A percentile compares a stretch with the other conserved stretches of the same genome.
Evolutionary conservation across 169 alveolate genomes (phyloP).

Genomic region (Theileria annulata): DNA sequence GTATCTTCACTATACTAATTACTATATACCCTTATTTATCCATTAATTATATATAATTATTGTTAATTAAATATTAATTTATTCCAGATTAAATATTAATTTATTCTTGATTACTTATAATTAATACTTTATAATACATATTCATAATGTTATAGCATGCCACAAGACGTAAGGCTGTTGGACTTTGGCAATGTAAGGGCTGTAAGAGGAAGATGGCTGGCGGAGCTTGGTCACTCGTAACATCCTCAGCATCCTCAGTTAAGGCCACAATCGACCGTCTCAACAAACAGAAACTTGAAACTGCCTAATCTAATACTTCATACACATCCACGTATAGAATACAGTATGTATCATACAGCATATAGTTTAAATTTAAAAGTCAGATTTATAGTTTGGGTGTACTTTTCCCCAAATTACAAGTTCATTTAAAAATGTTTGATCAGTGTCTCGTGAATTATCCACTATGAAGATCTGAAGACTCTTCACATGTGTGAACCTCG

Average conservation of each 20-base stretch:
- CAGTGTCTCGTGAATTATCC: conserved; percentile 25
- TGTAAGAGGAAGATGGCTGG: conserved; percentile 95
- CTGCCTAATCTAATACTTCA: conserved; percentile 40
- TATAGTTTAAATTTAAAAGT: background rate
- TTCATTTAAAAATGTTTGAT: conserved; percentile 39
- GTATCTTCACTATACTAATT: conserved; percentile 38
- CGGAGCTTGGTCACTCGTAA: conserved; percentile 96
- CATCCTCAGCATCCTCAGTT: conserved; percentile 94
- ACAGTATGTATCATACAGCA: background rate
- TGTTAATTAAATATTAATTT: no score
- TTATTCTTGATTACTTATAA: no score
- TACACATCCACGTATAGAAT: background rate
- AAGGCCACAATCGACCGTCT: conserved; percentile 82
- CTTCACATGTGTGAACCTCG: conserved; percentile 39
- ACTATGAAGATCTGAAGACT: conserved; percentile 33
- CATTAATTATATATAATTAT: no score
- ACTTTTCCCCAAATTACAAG: conserved; percentile 32
- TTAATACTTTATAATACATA: no score
- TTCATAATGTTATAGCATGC: conserved; percentile 82
- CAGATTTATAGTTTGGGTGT: conserved; percentile 26
- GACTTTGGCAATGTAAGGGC: conserved; percentile 96
- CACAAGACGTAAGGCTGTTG: conserved; percentile 92
- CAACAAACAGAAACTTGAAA: conserved; percentile 77
- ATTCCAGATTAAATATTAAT: no score
- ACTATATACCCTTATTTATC: no score